Evolutionary conservation across 768 basidiomycete species (phyloP), one percentile per base, ranked within the genome.

Genomic region (Xerocomus brunneocitrinus): DNA sequence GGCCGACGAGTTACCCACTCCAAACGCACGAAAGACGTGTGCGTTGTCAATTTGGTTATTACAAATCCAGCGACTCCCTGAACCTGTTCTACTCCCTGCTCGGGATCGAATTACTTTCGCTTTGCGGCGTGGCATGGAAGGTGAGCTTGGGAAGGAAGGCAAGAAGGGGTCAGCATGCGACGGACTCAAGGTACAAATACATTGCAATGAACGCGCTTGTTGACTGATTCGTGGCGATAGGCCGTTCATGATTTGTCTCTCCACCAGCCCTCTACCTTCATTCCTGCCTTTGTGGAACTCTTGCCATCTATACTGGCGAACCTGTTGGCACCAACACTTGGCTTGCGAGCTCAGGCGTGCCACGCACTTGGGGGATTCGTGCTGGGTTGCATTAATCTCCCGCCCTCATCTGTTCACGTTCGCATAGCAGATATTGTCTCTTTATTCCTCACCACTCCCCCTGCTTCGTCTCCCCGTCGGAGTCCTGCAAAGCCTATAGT

Each of bases 141-240:
- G 91, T 7, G 86, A 91, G 57, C 79, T 92, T 13, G 91, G 91
- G 5, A 89, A 89, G 65, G 91, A 93, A 66, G 91, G 91, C 9
- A 92, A 92, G 74, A 91, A 90, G 62, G 91, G 91, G 0, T 82
- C 90, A 4, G 79, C 76, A 2, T 85, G 79, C 32, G 90, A 93
- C 66, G 88, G 87, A 22, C 75, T 91, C 43, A 89, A 84, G 79
- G 90, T 85, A 64, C 59, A 69, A 65, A 16, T 40, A 39, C 35
- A 32, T 25, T 56, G 50, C 56, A 45, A 52, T 39, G 27, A 27
- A 41, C 51, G 14, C 41, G 28, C 42, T 49, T 45, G 30, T 47
- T 55, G 6, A 38, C 66, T 58, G 31, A 62, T 44, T 49, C n/a
- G 10, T 47, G 12, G n/a, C 42, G 41, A 10, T 50, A 90, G 89